Conservation (phyloP, 2,329 filamentous ascomycete genomes). For the Ustilaginoidea virens region DNA sequence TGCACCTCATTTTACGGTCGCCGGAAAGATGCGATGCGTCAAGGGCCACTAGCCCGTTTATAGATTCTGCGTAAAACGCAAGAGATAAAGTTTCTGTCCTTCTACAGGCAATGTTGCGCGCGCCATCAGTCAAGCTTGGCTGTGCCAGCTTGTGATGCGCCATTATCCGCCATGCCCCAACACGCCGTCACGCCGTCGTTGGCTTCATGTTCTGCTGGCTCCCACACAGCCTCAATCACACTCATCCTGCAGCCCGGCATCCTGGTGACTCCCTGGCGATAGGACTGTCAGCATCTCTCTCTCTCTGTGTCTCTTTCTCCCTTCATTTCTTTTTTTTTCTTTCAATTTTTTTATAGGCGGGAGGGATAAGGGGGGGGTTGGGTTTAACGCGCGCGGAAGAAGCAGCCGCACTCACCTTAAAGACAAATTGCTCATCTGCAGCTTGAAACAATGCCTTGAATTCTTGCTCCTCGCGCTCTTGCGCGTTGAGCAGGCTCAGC, state of each 20-base stretch:
- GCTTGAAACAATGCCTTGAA: constrained; percentile 28
- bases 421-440: constrained; percentile 26
- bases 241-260: constrained; percentile 29
- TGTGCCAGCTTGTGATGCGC: too few species aligned
- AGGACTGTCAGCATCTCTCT: too few species aligned
- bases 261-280: constrained; percentile 26
- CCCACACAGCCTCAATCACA: constrained; percentile 32
- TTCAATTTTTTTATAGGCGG: background rate
- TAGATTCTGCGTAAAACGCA: too few species aligned
- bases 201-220: constrained; percentile 7
- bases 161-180: background rate
- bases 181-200: background rate
- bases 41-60: too few species aligned
- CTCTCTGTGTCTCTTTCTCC: too few species aligned
- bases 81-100: too few species aligned
- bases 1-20: too few species aligned
- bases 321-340: background rate
- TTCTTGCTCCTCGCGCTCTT: constrained; percentile 31
- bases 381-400: background rate
- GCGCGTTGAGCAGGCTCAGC: constrained; percentile 33
- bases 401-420: constrained; percentile 19
- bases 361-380: background rate
- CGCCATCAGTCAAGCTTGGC: too few species aligned
- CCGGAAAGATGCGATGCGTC: too few species aligned
- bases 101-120: too few species aligned